Evolutionary conservation across 1,284 basidiomycete species (phyloP).

Genomic region (Cutaneotrichosporon sp.): DNA sequence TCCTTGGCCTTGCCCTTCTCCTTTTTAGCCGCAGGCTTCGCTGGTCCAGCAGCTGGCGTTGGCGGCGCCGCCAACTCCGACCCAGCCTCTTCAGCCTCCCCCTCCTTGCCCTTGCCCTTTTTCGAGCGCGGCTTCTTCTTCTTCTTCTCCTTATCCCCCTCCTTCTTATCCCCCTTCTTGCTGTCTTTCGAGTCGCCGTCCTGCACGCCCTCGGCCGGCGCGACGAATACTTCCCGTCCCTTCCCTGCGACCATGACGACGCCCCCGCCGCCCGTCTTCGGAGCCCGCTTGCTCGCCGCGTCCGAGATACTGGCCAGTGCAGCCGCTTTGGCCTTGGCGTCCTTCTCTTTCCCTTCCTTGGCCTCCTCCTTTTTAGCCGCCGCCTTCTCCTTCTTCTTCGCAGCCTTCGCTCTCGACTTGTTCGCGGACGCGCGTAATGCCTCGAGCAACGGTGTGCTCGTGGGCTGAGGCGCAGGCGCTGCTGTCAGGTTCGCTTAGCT

Average conservation of each 20-base stretch:
- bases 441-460: slow-evolving; percentile 79
- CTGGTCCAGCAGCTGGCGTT: neutral
- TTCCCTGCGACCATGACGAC: slow-evolving; percentile 39
- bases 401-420: slow-evolving; percentile 15
- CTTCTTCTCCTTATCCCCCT: slow-evolving; percentile 12
- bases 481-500: slow-evolving; percentile 7
- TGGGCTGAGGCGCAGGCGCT: slow-evolving; percentile 49
- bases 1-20: slow-evolving; percentile 10
- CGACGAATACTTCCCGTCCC: slow-evolving; percentile 36
- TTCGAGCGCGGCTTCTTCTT: slow-evolving; percentile 6
- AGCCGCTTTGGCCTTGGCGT: slow-evolving; percentile 19
- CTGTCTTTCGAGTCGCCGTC: slow-evolving; percentile 15
- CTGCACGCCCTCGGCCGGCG: slow-evolving; percentile 2
- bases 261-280: slow-evolving; percentile 14
- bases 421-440: slow-evolving; percentile 60
- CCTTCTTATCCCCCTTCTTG: slow-evolving; percentile 3
- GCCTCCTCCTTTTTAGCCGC: neutral
- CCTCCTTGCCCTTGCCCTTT: neutral
- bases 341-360: slow-evolving; percentile 54
- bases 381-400: slow-evolving; percentile 58
- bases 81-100: neutral
- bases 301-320: slow-evolving; percentile 33
- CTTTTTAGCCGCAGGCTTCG: slow-evolving; percentile 7
- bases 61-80: neutral
- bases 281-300: slow-evolving; percentile 32